Percentiles rank a stretch among this genome's conserved stretches.
Evolutionary conservation across 2,329 filamentous ascomycete genomes (phyloP).

Genomic region (Trichoderma koningiopsis): DNA sequence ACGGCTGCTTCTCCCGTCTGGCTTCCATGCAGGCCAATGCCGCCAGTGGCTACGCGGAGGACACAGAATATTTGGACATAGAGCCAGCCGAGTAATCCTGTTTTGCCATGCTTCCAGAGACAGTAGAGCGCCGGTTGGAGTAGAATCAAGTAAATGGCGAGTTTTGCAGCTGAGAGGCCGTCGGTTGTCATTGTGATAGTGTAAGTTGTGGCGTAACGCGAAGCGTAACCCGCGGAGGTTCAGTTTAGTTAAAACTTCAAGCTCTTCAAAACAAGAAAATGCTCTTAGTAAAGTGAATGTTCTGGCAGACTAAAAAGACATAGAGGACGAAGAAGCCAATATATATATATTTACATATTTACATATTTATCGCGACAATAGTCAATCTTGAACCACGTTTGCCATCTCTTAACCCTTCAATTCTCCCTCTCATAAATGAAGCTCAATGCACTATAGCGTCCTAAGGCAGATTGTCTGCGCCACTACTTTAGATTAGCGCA

Average conservation of each 20-base stretch:
- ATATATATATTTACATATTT: background rate
- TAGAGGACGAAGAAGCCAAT: background rate
- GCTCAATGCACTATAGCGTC: background rate
- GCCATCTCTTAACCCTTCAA: background rate
- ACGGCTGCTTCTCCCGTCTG: background rate
- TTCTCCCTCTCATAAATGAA: background rate
- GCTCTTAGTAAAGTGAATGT: background rate
- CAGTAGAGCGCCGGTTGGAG: background rate
- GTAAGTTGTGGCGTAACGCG: background rate
- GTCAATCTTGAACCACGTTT: background rate
- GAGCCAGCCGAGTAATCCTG: background rate
- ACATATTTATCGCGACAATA: background rate
- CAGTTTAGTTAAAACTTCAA: no score
- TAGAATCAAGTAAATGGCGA: conserved; percentile 11
- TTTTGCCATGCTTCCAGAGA: conserved; percentile 1
- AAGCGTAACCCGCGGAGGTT: background rate
- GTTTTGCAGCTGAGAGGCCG: background rate
- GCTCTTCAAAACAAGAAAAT: background rate
- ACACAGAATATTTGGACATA: conserved; percentile 9
- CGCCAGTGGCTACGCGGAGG: conserved; percentile 9
- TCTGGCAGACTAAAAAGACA: background rate
- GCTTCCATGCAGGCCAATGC: conserved; percentile 6
- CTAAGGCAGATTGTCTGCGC: background rate
- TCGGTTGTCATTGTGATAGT: conserved; percentile 6
- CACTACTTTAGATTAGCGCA: background rate